A percentile compares a stretch with the other conserved stretches of the same genome.
Conservation (phyloP, 106 monocot species). For the Apostasia shenzhenica region DNA sequence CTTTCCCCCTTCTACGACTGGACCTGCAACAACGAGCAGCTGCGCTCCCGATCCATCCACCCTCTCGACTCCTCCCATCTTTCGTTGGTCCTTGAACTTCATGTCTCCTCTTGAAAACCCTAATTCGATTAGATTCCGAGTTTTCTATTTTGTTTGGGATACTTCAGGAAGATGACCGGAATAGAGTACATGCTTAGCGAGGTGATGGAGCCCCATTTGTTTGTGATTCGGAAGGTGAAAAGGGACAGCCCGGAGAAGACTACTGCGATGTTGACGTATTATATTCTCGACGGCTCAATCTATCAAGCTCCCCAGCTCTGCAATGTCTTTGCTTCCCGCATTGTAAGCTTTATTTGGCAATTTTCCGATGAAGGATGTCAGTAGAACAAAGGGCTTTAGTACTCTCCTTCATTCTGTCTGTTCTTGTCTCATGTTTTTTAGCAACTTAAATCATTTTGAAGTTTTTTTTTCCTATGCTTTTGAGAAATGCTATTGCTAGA, state of each 20-base stretch:
- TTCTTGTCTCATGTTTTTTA: too few relatives aligned
- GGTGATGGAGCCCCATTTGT: conserved; percentile 96
- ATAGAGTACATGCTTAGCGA: conserved; percentile 88
- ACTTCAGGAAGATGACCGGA: conserved; percentile 90
- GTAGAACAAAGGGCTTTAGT: too few relatives aligned
- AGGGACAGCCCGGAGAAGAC: conserved; percentile 91
- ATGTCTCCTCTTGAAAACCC: not conserved
- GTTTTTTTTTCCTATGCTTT: too few relatives aligned
- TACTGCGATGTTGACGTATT: conserved; percentile 75
- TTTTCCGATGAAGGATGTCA: not conserved
- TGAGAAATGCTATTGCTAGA: too few relatives aligned
- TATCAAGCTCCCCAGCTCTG: conserved; percentile 95
- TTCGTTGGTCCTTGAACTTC: conserved; percentile 38
- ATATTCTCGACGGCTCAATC: conserved; percentile 87
- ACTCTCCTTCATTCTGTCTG: too few relatives aligned
- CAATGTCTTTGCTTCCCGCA: conserved; percentile 83
- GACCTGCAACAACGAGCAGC: conserved; percentile 95
- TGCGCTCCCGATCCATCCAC: conserved; percentile 84
- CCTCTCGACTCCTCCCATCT: conserved; percentile 90
- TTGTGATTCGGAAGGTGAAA: conserved; percentile 95
- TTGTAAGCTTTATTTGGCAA: conserved; percentile 41
- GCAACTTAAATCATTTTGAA: too few relatives aligned
- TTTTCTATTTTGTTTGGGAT: not conserved
- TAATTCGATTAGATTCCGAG: not conserved
- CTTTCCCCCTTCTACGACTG: conserved; percentile 95